A percentile compares a stretch with the other conserved stretches of the same genome.
Evolutionary conservation across 345 rosid species (phyloP).

Genomic region (Physaria fendleri): DNA sequence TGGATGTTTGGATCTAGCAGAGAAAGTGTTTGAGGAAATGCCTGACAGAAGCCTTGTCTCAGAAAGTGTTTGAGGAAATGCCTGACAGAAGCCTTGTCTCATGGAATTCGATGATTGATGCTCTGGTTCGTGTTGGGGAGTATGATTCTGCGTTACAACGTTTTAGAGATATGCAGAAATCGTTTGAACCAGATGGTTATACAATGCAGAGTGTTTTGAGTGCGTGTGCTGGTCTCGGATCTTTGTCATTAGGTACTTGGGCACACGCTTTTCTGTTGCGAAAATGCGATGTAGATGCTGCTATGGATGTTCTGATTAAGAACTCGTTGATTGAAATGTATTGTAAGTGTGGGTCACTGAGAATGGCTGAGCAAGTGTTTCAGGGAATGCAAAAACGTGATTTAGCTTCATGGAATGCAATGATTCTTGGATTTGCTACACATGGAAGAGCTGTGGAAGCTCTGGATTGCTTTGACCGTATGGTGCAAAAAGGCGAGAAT

Average conservation of each 20-base stretch:
- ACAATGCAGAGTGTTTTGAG: slow-evolving; percentile 58
- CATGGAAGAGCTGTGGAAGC: slow-evolving; percentile 57
- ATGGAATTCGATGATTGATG: slow-evolving; percentile 71
- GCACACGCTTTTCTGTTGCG: slow-evolving; percentile 53
- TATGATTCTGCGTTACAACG: slow-evolving; percentile 42
- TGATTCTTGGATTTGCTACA: slow-evolving; percentile 70
- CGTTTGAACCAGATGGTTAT: slow-evolving; percentile 60
- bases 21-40: too few relatives aligned
- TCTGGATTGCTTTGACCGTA: slow-evolving; percentile 39
- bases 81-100: slow-evolving; percentile 62
- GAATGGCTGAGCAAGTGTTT: slow-evolving; percentile 57
- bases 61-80: slow-evolving; percentile 60
- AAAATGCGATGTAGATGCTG: slow-evolving; percentile 26
- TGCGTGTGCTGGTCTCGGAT: slow-evolving; percentile 67
- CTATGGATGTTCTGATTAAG: slow-evolving; percentile 46
- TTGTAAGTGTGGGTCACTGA: slow-evolving; percentile 63
- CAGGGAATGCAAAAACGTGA: slow-evolving; percentile 50
- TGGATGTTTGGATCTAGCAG: slow-evolving; percentile 47
- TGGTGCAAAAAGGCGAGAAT: slow-evolving; percentile 31
- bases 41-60: too few relatives aligned
- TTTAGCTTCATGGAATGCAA: slow-evolving; percentile 69
- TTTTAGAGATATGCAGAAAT: slow-evolving; percentile 45
- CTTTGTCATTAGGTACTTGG: slow-evolving; percentile 71
- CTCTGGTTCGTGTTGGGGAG: slow-evolving; percentile 55
- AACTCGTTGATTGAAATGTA: slow-evolving; percentile 77